These are phyloP conservation scores for Ophiostoma sp. DNA, from an alignment of 2,329 filamentous ascomycete species.

Conservation along the genomic window DNA sequence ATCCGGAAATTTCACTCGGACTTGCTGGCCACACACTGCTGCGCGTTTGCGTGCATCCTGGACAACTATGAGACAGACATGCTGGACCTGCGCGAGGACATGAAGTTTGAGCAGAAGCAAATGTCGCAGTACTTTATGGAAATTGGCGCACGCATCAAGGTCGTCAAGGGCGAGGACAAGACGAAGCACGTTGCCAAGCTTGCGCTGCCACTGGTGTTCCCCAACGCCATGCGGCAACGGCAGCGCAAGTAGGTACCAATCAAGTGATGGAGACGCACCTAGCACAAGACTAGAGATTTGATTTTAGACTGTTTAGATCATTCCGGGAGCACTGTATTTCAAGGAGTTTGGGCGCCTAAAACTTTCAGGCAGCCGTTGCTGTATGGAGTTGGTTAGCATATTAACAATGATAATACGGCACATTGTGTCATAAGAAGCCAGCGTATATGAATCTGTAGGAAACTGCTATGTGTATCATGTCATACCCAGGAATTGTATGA, in stretches of 20 bases:
- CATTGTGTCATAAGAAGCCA: background rate
- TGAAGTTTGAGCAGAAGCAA: constrained; percentile 64
- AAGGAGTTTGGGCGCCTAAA: constrained; percentile 20
- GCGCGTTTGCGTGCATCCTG: constrained; percentile 63
- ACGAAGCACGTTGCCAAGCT: constrained; percentile 59
- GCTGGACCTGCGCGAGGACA: constrained; percentile 62
- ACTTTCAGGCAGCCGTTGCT: constrained; percentile 5
- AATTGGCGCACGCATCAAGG: constrained; percentile 64
- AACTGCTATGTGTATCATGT: too few species aligned
- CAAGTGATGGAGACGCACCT: background rate
- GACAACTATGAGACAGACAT: constrained; percentile 71
- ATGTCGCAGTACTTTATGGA: constrained; percentile 69
- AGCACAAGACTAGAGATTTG: background rate
- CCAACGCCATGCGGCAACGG: constrained; percentile 46
- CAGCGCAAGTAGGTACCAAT: constrained; percentile 17
- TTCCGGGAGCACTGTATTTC: constrained; percentile 13
- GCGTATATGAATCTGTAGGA: too few species aligned
- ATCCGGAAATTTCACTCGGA: constrained; percentile 69
- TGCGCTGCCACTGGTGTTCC: constrained; percentile 75
- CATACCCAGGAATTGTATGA: too few species aligned
- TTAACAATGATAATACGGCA: constrained; percentile 9
- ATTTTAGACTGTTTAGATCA: background rate
- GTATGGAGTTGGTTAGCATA: constrained; percentile 9
- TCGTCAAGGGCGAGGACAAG: constrained; percentile 55
- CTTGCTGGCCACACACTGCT: constrained; percentile 67